Evolutionary conservation across 75 land plant species (phyloP).

Genomic region (Azolla pinnata): DNA sequence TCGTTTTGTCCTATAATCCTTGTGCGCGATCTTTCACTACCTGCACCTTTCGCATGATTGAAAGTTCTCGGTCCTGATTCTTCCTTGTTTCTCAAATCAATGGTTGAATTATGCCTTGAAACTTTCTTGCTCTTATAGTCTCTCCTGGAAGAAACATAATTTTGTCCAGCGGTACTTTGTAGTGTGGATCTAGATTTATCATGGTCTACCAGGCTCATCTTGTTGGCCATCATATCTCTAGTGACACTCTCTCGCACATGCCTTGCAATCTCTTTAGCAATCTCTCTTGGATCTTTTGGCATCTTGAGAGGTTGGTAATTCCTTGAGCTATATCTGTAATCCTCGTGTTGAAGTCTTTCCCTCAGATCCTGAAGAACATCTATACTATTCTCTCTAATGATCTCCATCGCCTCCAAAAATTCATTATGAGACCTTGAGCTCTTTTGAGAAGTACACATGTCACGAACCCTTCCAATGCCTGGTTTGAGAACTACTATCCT

Average conservation of each 20-base stretch:
- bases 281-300: constrained; percentile 33
- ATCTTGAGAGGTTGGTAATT: constrained; percentile 13
- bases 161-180: no score
- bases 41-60: no score
- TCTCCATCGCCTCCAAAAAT: constrained; percentile 7
- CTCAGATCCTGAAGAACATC: constrained; percentile 10
- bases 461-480: constrained; percentile 35
- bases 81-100: no score
- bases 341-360: constrained; percentile 11
- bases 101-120: no score
- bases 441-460: constrained; percentile 22
- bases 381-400: constrained; percentile 16
- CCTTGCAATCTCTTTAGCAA: constrained; percentile 45
- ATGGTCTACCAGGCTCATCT: no score
- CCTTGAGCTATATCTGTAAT: constrained; percentile 11
- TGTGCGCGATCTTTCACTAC: no score
- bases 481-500: constrained; percentile 80
- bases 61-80: no score
- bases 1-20: no score
- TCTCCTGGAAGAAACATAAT: no score
- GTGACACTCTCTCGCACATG: constrained; percentile 42
- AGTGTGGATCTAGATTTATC: no score
- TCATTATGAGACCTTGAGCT: constrained; percentile 21
- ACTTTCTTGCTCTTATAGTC: no score
- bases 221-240: constrained; percentile 14